Base-by-base conservation (phyloP, 177 flowering plant species). In the Tripterygium wilfordii region DNA sequence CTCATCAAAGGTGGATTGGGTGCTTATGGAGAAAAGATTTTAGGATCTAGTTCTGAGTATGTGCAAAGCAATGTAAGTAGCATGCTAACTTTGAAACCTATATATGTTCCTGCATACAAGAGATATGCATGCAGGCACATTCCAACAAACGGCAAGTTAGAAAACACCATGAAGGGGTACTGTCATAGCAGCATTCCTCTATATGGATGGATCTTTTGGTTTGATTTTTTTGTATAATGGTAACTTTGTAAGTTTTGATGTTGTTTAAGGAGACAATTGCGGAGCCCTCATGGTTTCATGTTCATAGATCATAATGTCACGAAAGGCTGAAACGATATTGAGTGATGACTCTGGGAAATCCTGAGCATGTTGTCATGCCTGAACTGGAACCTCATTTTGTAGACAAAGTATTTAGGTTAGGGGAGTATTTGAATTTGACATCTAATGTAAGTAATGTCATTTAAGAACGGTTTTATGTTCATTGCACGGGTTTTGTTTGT, bases 21-120 rank as follows among this genome's bases (percentile, higher is more conserved):
- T 48, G 88, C 84, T 23, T 81, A 81, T 53, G 84, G 88, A 40
- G 84, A 76, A 63, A 81, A 66, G 52, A 73, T 81, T 18, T 50
- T 81, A 6, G 88, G 88, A 30, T 78, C 84, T 0, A 78, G 88
- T 52, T 81, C 88, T 39, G 88, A 78, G 45, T 81, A 78, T 54
- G 84, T 76, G 30, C 87, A 81, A 54, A 81, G 88, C 70, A 81
- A 81, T 69, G 82, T 80, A 57, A 71, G 87, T 56, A 16, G 24
- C 33, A 17, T n/a, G 25, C n/a, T 2, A 25, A 2, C 29, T 8
- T 3, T 19, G 5, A 19, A 39, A 21, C 14, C 3, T 37, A 0
- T 2, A 15, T 50, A 32, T 33, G 2, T 16, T 25, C n/a, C 10
- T 17, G 24, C 24, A 10, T 36, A 14, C 19, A n/a, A 27, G 6